These are phyloP conservation scores for Emergomyces orientalis DNA, from an alignment of 2,329 filamentous ascomycete species.

Conservation along the genomic window DNA sequence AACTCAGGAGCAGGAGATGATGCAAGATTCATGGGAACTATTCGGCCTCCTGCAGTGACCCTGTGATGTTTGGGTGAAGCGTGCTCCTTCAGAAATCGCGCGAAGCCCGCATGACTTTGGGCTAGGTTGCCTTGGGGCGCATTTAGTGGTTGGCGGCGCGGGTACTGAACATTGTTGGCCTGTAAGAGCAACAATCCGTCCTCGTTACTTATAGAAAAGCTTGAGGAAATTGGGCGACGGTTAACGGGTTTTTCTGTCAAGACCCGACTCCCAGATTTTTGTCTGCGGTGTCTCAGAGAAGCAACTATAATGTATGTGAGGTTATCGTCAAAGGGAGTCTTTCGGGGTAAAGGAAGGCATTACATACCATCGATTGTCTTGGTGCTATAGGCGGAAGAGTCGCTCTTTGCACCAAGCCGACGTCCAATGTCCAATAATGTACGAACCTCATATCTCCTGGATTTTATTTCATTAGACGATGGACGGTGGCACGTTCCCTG, in stretches of 20 bases:
- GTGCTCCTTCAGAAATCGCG: constrained; percentile 39
- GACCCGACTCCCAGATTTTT: constrained; percentile 13
- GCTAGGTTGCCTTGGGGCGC: constrained; percentile 26
- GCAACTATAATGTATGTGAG: not conserved
- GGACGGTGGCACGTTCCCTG: not conserved
- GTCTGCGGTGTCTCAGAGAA: not conserved
- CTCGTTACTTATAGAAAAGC: constrained; percentile 17
- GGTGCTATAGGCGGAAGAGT: not conserved
- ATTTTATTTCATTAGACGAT: constrained; percentile 5
- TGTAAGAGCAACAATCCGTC: constrained; percentile 14
- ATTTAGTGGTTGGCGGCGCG: constrained; percentile 26
- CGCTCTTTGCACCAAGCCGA: constrained; percentile 11
- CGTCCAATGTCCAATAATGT: constrained; percentile 29
- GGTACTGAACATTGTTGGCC: constrained; percentile 17
- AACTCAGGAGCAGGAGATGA: constrained; percentile 29
- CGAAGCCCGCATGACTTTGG: constrained; percentile 37
- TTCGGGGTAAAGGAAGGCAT: not conserved
- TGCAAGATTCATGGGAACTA: constrained; percentile 38
- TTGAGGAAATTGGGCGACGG: constrained; percentile 19
- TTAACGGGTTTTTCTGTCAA: constrained; percentile 23
- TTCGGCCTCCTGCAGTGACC: constrained; percentile 41
- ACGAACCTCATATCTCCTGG: constrained; percentile 30
- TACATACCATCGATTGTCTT: constrained; percentile 2
- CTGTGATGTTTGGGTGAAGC: constrained; percentile 41
- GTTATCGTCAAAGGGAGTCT: not conserved